These are phyloP conservation scores for Fusarium abutilonis DNA, from an alignment of 2,329 filamentous ascomycete species.

Conservation along the genomic window DNA sequence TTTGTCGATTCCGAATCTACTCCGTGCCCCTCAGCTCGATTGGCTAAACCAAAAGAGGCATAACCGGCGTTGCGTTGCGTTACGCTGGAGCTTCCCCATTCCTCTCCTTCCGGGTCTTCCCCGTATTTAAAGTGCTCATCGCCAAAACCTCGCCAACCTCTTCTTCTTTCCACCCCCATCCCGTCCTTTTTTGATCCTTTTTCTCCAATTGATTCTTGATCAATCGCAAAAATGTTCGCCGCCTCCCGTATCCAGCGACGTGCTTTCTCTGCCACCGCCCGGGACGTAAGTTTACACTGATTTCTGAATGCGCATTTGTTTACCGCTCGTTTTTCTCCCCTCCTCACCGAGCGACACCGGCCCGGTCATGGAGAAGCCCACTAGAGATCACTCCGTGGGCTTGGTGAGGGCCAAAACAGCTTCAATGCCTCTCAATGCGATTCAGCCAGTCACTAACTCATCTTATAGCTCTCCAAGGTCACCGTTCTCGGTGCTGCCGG, in stretches of 20 bases:
- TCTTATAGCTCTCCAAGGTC: conserved; percentile 88
- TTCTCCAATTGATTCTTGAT: conserved; percentile 40
- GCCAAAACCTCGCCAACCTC: conserved; percentile 30
- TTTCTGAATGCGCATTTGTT: conserved; percentile 19
- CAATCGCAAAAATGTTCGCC: conserved; percentile 73
- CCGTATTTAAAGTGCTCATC: conserved; percentile 44
- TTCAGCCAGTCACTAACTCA: conserved; percentile 34
- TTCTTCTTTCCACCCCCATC: conserved; percentile 37
- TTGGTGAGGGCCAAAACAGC: neutral
- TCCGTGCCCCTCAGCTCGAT: conserved; percentile 38
- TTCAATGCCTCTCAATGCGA: neutral
- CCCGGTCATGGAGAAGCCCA: conserved; percentile 16
- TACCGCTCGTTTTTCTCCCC: conserved; percentile 24
- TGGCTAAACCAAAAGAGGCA: conserved; percentile 16
- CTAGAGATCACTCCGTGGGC: neutral
- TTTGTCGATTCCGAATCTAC: conserved; percentile 40
- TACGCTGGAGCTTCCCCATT: conserved; percentile 33
- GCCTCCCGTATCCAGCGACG: conserved; percentile 76
- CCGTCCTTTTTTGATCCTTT: conserved; percentile 39
- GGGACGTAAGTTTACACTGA: conserved; percentile 67
- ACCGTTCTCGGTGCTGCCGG: conserved; percentile 95
- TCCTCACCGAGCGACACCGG: conserved; percentile 34
- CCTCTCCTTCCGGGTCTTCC: conserved; percentile 31
- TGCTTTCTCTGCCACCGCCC: conserved; percentile 82
- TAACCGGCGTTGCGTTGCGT: conserved; percentile 18